Conservation (phyloP, 2,329 filamentous ascomycete species). For the Pseudogymnoascus sp. region DNA sequence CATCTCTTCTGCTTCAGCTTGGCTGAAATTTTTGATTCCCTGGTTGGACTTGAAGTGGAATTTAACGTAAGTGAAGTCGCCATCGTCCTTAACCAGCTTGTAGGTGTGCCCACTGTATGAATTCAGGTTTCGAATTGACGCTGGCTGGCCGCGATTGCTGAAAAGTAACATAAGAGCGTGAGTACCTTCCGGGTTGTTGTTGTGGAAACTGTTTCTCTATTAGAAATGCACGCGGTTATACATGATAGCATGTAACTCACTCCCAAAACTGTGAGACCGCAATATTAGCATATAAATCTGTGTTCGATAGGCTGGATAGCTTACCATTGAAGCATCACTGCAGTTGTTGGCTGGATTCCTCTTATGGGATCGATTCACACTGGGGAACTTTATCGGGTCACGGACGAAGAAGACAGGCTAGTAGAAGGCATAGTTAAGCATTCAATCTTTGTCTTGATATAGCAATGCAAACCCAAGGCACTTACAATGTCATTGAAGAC, state of each 20-base stretch:
- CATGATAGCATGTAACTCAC: neutral
- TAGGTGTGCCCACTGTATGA: slow-evolving; percentile 42
- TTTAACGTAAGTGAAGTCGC: slow-evolving; percentile 41
- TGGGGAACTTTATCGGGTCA: slow-evolving; percentile 41
- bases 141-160: slow-evolving; percentile 39
- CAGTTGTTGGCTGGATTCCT: slow-evolving; percentile 32
- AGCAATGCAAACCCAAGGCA: neutral
- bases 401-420: slow-evolving; percentile 38
- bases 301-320: slow-evolving; percentile 9
- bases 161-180: slow-evolving; percentile 47
- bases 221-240: too few species aligned
- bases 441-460: too few species aligned
- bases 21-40: slow-evolving; percentile 37
- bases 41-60: slow-evolving; percentile 41
- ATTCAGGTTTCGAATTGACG: slow-evolving; percentile 38
- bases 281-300: too few species aligned
- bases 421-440: slow-evolving; percentile 6
- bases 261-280: slow-evolving; percentile 27
- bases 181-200: slow-evolving; percentile 39
- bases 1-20: slow-evolving; percentile 29
- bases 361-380: slow-evolving; percentile 38
- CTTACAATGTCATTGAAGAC: slow-evolving; percentile 34
- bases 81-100: slow-evolving; percentile 37
- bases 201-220: slow-evolving; percentile 24
- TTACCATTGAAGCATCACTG: slow-evolving; percentile 31